These are phyloP conservation scores for Agroathelia rolfsii DNA, from an alignment of 1,284 basidiomycete genomes.

Conservation along the genomic window DNA sequence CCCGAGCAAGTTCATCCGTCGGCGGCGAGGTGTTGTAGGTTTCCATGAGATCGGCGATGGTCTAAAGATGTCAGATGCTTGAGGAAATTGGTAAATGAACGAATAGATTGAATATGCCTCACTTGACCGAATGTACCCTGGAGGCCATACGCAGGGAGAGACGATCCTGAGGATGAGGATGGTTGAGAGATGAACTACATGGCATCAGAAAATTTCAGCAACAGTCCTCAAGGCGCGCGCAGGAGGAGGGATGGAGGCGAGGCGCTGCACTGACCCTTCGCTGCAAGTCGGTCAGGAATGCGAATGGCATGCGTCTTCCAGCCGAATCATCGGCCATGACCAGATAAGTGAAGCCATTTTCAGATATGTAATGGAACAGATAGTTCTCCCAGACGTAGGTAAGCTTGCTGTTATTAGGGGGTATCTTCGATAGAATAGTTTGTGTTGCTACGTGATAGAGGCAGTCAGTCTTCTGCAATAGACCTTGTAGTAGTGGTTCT, in stretches of 20 bases:
- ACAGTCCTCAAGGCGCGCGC: no score
- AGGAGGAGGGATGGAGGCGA: slow-evolving; percentile 9
- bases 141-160: slow-evolving; percentile 51
- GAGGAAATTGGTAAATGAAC: no score
- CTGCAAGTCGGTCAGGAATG: slow-evolving; percentile 84
- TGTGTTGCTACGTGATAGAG: slow-evolving; percentile 57
- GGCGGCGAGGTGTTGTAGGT: slow-evolving; percentile 87
- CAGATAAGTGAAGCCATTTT: slow-evolving; percentile 79
- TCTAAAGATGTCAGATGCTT: no score
- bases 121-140: slow-evolving; percentile 64
- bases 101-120: no score
- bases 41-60: slow-evolving; percentile 66
- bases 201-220: no score
- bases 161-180: slow-evolving; percentile 40
- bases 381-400: slow-evolving; percentile 96
- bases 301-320: slow-evolving; percentile 89
- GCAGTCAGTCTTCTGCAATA: slow-evolving; percentile 5
- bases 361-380: slow-evolving; percentile 91
- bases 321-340: slow-evolving; percentile 91
- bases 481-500: background rate
- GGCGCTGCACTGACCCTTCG: slow-evolving; percentile 38
- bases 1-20: slow-evolving; percentile 82
- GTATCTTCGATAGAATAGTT: slow-evolving; percentile 90
- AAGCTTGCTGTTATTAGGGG: slow-evolving; percentile 87
- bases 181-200: slow-evolving; percentile 65